Conservation (phyloP, 148 eudicot genomes). For the Talinum fruticosum region DNA sequence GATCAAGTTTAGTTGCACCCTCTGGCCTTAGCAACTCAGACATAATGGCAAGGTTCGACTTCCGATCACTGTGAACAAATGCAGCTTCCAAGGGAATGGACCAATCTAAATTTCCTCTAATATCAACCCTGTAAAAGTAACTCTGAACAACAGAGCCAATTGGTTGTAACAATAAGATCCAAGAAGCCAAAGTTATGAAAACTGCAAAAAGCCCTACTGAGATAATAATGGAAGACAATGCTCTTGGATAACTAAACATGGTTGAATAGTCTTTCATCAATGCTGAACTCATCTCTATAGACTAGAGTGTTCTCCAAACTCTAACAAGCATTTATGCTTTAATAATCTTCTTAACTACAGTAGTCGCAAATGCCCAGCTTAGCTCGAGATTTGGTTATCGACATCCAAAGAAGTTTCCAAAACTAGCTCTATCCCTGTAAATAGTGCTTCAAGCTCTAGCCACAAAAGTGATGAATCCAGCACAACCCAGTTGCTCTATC, state of each 20-base stretch:
- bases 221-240: constrained; percentile 43
- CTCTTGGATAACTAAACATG: constrained; percentile 51
- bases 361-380: too few species aligned
- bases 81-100: constrained; percentile 23
- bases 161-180: constrained; percentile 59
- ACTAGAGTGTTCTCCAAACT: constrained; percentile 6
- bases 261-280: constrained; percentile 38
- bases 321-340: constrained; percentile 11
- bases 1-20: not conserved
- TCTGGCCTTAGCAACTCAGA: not conserved
- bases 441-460: not conserved
- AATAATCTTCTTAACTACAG: not conserved
- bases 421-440: constrained; percentile 1
- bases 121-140: constrained; percentile 55
- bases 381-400: not conserved
- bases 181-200: constrained; percentile 61
- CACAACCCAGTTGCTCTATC: constrained; percentile 11
- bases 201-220: constrained; percentile 63
- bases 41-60: not conserved
- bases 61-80: constrained; percentile 2
- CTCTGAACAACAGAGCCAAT: constrained; percentile 52
- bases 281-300: constrained; percentile 35
- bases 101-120: constrained; percentile 16
- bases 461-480: not conserved
- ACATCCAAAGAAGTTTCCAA: not conserved